phyloP scores from a whole-genome alignment of 169 alveolate species.

The Plasmodium inui region DNA sequence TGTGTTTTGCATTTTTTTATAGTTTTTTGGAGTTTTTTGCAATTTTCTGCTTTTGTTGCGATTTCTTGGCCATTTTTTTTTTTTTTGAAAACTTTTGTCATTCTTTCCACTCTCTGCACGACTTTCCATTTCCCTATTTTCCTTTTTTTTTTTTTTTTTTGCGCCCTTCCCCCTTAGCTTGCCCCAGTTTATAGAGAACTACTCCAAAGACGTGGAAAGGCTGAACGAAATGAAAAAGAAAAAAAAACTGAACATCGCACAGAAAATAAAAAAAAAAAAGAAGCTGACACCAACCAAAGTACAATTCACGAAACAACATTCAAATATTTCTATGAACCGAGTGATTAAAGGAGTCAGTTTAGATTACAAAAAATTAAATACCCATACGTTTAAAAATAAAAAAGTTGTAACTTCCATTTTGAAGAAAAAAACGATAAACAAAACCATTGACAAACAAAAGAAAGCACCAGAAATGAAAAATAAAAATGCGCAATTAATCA shows the following conservation, averaged over 20 bases:
- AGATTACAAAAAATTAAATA: slow-evolving; percentile 57
- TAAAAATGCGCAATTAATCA: slow-evolving; percentile 2
- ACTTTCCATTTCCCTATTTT: background rate
- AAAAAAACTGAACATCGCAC: slow-evolving; percentile 13
- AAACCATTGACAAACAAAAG: slow-evolving; percentile 33
- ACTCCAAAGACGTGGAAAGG: slow-evolving; percentile 66
- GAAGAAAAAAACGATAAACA: slow-evolving; percentile 48
- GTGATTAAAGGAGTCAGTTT: slow-evolving; percentile 58
- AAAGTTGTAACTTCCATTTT: slow-evolving; percentile 40
- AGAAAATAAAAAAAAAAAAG: slow-evolving; percentile 20
- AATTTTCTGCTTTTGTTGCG: background rate
- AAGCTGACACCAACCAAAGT: slow-evolving; percentile 33
- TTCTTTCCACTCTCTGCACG: background rate
- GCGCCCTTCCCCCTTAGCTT: slow-evolving; percentile 7
- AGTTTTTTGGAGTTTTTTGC: background rate
- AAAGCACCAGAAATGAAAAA: slow-evolving; percentile 16
- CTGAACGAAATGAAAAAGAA: slow-evolving; percentile 59
- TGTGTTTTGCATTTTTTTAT: background rate
- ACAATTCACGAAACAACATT: slow-evolving; percentile 40
- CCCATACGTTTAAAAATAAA: slow-evolving; percentile 36
- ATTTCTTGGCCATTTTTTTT: background rate
- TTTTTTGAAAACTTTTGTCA: background rate
- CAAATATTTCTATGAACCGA: slow-evolving; percentile 61
- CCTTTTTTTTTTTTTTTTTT: slow-evolving; percentile 8
- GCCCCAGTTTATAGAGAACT: slow-evolving; percentile 59